A percentile compares a stretch with the other conserved stretches of the same genome.
phyloP scores from a whole-genome alignment of 2,329 filamentous ascomycete species.

The Neopestalotiopsis sp. region DNA sequence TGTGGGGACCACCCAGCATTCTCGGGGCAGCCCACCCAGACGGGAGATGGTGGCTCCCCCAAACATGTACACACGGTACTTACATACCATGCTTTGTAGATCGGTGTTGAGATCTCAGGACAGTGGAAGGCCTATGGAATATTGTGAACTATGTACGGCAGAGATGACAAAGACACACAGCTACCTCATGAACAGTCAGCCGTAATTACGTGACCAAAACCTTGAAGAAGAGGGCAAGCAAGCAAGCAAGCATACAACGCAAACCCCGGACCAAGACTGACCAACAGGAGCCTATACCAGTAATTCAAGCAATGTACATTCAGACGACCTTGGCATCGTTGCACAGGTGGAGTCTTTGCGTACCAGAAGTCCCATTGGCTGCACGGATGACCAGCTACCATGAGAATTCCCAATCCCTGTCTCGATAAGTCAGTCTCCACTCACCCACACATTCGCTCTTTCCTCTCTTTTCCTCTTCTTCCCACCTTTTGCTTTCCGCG shows the following conservation, averaged over 20 bases:
- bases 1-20: conserved; percentile 3
- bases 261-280: no score
- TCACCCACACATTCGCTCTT: neutral
- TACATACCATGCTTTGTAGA: no score
- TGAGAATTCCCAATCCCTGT: conserved; percentile 2
- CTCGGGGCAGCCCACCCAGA: conserved; percentile 19
- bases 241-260: no score
- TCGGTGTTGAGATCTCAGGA: no score
- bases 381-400: conserved; percentile 9
- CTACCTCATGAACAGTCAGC: no score
- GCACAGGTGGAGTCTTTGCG: neutral
- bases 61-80: neutral
- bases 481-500: conserved; percentile 4
- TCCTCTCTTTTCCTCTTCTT: neutral
- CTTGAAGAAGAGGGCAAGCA: no score
- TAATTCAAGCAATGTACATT: neutral
- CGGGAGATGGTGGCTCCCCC: conserved; percentile 7
- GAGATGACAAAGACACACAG: no score
- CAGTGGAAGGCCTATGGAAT: no score
- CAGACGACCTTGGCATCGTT: neutral
- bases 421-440: neutral
- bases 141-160: no score
- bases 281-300: neutral
- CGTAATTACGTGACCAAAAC: no score
- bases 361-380: neutral